Conservation (phyloP, 2,329 filamentous ascomycete genomes). For the Cladosporium colombiae region DNA sequence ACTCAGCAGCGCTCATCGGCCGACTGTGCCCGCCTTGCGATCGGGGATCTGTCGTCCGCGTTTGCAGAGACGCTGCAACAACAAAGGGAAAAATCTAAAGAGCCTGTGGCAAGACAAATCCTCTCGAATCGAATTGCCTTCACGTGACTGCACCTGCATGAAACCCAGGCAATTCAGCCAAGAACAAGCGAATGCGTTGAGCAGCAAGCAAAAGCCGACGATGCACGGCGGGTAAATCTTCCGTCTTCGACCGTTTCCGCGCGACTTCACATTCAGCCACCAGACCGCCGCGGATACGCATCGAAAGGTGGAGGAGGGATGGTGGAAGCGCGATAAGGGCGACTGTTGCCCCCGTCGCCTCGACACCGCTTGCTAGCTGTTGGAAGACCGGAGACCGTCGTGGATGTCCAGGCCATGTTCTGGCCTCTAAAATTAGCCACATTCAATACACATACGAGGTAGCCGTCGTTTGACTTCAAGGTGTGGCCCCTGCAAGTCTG, state of each 20-base stretch:
- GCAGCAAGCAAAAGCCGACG: constrained; percentile 15
- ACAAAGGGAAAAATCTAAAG: not conserved
- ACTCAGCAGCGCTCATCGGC: constrained; percentile 8
- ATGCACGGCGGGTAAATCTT: constrained; percentile 17
- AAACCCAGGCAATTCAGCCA: constrained; percentile 4
- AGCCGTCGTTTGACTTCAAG: constrained; percentile 1
- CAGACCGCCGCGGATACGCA: constrained; percentile 1
- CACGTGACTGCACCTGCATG: not conserved
- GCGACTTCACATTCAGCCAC: constrained; percentile 6
- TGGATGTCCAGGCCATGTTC: constrained; percentile 5
- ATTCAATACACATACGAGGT: not conserved
- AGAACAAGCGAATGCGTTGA: constrained; percentile 9
- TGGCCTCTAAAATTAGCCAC: constrained; percentile 9
- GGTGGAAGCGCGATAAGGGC: constrained; percentile 11
- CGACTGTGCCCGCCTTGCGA: not conserved
- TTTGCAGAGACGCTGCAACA: not conserved
- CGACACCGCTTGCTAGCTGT: not conserved
- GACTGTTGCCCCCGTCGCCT: constrained; percentile 7
- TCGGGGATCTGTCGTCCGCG: not conserved
- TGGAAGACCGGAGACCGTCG: constrained; percentile 1
- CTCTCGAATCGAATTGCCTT: not conserved
- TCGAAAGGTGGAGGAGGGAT: not conserved
- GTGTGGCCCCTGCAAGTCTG: not conserved
- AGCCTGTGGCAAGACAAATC: not conserved
- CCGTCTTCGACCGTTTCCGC: constrained; percentile 5